phyloP scores from a whole-genome alignment of 306 rosid species.

The Sophora flavescens region DNA sequence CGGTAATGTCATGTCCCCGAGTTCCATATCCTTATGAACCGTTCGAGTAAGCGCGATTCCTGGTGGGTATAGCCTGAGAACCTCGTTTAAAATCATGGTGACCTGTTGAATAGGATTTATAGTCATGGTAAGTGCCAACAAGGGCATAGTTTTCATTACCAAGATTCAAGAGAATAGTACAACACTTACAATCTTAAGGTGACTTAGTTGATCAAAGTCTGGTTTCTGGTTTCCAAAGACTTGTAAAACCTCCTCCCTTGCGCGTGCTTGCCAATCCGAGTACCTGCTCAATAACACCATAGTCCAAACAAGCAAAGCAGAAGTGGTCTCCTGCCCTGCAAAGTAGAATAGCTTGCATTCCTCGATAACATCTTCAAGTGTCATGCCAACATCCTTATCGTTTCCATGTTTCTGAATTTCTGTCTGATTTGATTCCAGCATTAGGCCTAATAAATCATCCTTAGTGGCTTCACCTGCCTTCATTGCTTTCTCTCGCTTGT shows the following conservation, averaged over 20 bases:
- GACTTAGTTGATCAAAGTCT: constrained; percentile 45
- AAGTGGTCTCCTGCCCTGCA: constrained; percentile 56
- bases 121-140: not conserved
- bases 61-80: constrained; percentile 51
- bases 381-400: constrained; percentile 45
- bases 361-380: constrained; percentile 39
- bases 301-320: constrained; percentile 47
- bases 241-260: constrained; percentile 46
- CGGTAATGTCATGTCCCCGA: constrained; percentile 41
- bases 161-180: not conserved
- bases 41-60: not conserved
- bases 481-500: constrained; percentile 31
- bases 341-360: constrained; percentile 50
- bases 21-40: constrained; percentile 27
- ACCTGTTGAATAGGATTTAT: constrained; percentile 37
- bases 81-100: constrained; percentile 50
- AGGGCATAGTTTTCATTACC: not conserved
- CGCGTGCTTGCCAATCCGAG: constrained; percentile 48
- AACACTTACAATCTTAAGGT: constrained; percentile 52
- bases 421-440: constrained; percentile 40
- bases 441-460: constrained; percentile 8
- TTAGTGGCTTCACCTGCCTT: constrained; percentile 36
- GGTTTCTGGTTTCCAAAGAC: constrained; percentile 49
- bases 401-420: constrained; percentile 44
- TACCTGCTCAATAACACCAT: constrained; percentile 40